Evolutionary conservation across 306 rosid species (phyloP).

Genomic region (Citrullus colocynthis): DNA sequence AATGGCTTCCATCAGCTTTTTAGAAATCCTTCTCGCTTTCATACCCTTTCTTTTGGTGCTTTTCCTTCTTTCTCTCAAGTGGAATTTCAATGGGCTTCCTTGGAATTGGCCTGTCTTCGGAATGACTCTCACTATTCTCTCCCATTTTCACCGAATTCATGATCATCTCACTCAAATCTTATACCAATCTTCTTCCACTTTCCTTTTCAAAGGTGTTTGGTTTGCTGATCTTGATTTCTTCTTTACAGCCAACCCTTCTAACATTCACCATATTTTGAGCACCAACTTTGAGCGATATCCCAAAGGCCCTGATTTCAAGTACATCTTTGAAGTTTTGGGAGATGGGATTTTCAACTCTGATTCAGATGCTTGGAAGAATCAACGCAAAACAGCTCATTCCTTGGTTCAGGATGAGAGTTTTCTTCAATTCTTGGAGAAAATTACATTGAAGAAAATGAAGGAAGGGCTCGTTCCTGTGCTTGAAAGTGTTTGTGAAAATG

Average conservation of each 20-base stretch:
- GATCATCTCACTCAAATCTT: neutral
- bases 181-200: constrained; percentile 7
- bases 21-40: neutral
- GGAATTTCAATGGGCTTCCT: neutral
- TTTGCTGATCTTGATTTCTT: constrained; percentile 15
- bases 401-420: constrained; percentile 1
- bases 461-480: constrained; percentile 9
- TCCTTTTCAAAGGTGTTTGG: constrained; percentile 21
- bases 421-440: constrained; percentile 10
- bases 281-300: constrained; percentile 17
- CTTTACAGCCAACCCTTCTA: constrained; percentile 23
- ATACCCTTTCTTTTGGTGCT: neutral
- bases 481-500: constrained; percentile 3
- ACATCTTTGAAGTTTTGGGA: constrained; percentile 24
- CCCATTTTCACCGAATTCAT: neutral
- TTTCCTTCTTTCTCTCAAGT: neutral
- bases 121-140: constrained; percentile 15
- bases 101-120: constrained; percentile 31
- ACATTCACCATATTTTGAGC: constrained; percentile 20
- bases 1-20: neutral
- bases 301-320: constrained; percentile 14
- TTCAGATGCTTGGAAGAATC: constrained; percentile 15
- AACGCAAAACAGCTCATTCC: constrained; percentile 11
- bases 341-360: constrained; percentile 25
- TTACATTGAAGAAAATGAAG: constrained; percentile 6